phyloP scores from a whole-genome alignment of 371 early-diverging fungal species.

The Haplosporangium sp. region DNA sequence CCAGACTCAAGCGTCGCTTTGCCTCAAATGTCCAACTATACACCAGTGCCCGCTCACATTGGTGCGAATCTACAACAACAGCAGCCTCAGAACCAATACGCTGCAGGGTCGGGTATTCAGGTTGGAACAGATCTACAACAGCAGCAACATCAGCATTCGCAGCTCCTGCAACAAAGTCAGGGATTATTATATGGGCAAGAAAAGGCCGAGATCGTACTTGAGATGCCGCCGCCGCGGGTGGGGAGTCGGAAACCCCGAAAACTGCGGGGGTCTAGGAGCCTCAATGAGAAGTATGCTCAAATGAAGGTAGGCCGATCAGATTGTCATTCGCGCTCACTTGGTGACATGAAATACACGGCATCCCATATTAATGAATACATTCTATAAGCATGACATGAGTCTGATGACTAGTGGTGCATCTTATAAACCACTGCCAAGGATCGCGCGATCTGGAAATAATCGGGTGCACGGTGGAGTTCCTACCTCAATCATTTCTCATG shows the following conservation, averaged over 20 bases:
- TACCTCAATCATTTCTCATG: no score
- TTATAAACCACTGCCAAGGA: no score
- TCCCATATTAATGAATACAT: no score
- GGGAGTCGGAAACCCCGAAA: slow-evolving; percentile 2
- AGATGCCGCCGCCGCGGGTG: slow-evolving; percentile 12
- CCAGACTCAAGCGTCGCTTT: no score
- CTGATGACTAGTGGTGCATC: no score
- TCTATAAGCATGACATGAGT: no score
- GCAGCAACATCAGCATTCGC: neutral
- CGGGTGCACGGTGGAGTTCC: no score
- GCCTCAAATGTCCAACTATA: no score
- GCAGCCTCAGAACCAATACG: neutral
- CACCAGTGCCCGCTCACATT: neutral
- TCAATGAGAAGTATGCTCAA: slow-evolving; percentile 13
- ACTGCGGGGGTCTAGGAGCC: neutral
- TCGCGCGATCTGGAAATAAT: no score
- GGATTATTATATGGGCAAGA: neutral
- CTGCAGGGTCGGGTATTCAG: neutral
- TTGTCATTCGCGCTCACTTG: no score
- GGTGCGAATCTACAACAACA: neutral
- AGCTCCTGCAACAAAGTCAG: neutral
- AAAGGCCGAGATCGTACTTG: slow-evolving; percentile 1
- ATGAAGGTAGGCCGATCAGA: slow-evolving; percentile 8
- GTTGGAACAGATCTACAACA: neutral
- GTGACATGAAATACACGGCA: no score